Evolutionary conservation across 2,329 filamentous ascomycete species (phyloP).

Genomic region (Neoarthrinium moseri): DNA sequence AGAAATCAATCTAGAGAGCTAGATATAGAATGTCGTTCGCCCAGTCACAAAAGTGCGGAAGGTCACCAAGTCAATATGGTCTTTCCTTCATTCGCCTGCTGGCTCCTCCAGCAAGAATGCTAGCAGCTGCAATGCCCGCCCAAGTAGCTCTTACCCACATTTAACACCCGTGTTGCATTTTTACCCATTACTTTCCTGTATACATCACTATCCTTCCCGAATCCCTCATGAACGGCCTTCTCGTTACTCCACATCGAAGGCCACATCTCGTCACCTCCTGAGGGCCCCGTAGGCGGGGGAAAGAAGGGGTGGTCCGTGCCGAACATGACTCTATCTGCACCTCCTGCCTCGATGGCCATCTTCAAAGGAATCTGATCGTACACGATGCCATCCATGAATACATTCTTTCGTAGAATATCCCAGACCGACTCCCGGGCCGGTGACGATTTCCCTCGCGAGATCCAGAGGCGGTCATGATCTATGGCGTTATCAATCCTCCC

Average conservation of each 20-base stretch:
- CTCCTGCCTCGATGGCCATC: constrained; percentile 67
- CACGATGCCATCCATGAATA: constrained; percentile 85
- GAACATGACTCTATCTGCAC: constrained; percentile 72
- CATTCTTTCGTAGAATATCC: constrained; percentile 64
- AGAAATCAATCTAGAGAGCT: neutral
- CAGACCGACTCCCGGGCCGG: constrained; percentile 47
- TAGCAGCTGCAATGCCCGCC: neutral
- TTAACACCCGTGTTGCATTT: constrained; percentile 25
- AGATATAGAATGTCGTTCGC: neutral
- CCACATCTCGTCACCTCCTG: constrained; percentile 57
- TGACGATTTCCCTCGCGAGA: constrained; percentile 56
- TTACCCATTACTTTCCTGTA: constrained; percentile 27
- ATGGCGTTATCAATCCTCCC: constrained; percentile 87
- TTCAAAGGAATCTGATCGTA: constrained; percentile 73
- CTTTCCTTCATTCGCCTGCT: neutral
- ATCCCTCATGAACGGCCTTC: constrained; percentile 23
- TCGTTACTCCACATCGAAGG: constrained; percentile 64
- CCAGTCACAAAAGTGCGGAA: neutral
- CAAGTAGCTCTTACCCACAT: constrained; percentile 16
- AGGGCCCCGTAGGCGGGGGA: constrained; percentile 64
- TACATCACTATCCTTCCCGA: constrained; percentile 22
- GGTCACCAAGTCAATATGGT: neutral
- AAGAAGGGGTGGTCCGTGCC: constrained; percentile 85
- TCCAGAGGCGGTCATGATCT: constrained; percentile 74
- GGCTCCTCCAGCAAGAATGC: neutral